Percentiles rank a stretch among this genome's conserved stretches.
Conservation (phyloP, 2,329 filamentous ascomycete species). For the Rutstroemia sp. region DNA sequence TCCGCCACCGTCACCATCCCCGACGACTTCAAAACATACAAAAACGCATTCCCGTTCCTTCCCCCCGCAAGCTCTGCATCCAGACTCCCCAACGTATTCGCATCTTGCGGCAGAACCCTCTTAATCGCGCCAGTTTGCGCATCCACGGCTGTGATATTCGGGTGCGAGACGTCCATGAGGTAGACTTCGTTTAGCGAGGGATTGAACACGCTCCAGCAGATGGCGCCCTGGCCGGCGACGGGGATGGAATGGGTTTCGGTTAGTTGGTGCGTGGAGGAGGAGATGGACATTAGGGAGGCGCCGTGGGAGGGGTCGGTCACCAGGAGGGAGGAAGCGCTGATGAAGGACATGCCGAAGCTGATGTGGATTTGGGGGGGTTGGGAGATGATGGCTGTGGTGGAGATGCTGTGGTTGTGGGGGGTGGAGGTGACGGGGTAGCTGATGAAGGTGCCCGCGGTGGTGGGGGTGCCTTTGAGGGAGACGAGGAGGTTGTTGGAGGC, state of each 20-base stretch:
- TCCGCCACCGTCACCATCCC: conserved; percentile 6
- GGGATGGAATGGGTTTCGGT: conserved; percentile 1
- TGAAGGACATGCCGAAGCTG: conserved; percentile 14
- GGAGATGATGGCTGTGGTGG: conserved; percentile 9
- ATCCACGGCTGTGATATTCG: conserved; percentile 12
- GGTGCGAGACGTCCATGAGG: conserved; percentile 8
- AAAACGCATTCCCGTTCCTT: not conserved
- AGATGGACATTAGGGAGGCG: conserved; percentile 12
- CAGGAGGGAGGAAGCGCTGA: conserved; percentile 5
- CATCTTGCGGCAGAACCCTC: not conserved
- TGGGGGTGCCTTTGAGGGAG: conserved; percentile 52
- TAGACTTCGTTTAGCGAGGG: conserved; percentile 8
- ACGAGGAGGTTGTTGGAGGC: conserved; percentile 44
- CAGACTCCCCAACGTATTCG: conserved; percentile 5
- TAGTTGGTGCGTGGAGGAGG: not conserved
- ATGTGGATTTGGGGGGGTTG: conserved; percentile 6
- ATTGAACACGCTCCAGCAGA: conserved; percentile 16
- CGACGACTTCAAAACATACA: conserved; percentile 12
- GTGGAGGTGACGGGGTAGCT: conserved; percentile 9
- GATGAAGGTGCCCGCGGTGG: conserved; percentile 12
- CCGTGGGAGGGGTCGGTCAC: conserved; percentile 14
- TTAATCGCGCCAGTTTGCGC: conserved; percentile 9
- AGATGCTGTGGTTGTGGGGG: not conserved
- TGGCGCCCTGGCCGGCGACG: conserved; percentile 9
- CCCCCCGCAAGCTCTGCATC: conserved; percentile 10